Conservation (phyloP, 2,329 filamentous ascomycete genomes). For the Hypoxylon sp. region DNA sequence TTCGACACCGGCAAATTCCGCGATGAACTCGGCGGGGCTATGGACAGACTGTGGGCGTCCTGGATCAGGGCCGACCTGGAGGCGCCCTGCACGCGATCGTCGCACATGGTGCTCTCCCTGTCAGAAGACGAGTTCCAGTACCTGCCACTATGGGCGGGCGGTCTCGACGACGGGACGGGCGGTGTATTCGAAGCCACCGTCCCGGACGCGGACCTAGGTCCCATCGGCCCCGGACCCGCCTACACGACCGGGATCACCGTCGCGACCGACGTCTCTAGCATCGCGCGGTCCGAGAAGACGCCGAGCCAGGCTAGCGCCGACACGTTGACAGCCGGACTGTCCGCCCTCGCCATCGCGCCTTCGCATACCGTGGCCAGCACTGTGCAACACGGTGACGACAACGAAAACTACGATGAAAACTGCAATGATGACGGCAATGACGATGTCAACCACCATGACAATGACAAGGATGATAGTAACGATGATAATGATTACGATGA, state of each 20-base stretch:
- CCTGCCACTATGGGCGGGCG: constrained; percentile 72
- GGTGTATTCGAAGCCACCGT: constrained; percentile 54
- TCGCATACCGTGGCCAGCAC: constrained; percentile 20
- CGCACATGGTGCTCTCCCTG: constrained; percentile 62
- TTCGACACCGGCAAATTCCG: constrained; percentile 8
- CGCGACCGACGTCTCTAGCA: constrained; percentile 31
- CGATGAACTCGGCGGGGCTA: constrained; percentile 21
- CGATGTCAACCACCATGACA: no score
- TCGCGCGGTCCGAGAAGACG: constrained; percentile 25
- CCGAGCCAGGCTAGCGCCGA: constrained; percentile 8
- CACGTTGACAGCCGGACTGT: constrained; percentile 35
- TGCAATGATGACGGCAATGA: no score
- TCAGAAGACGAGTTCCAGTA: constrained; percentile 66
- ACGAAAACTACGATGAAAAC: no score
- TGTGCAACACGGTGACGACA: no score
- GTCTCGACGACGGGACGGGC: constrained; percentile 59
- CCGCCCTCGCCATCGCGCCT: constrained; percentile 22
- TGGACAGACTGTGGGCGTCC: constrained; percentile 13
- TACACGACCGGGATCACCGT: constrained; percentile 46
- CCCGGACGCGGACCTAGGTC: constrained; percentile 43
- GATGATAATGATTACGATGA: no score
- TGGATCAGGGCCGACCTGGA: constrained; percentile 45
- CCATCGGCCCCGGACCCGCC: constrained; percentile 45
- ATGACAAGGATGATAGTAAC: no score
- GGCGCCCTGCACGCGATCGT: constrained; percentile 49